phyloP scores from a whole-genome alignment of 2,329 filamentous ascomycete species.

The Metarhizium robertsii region DNA sequence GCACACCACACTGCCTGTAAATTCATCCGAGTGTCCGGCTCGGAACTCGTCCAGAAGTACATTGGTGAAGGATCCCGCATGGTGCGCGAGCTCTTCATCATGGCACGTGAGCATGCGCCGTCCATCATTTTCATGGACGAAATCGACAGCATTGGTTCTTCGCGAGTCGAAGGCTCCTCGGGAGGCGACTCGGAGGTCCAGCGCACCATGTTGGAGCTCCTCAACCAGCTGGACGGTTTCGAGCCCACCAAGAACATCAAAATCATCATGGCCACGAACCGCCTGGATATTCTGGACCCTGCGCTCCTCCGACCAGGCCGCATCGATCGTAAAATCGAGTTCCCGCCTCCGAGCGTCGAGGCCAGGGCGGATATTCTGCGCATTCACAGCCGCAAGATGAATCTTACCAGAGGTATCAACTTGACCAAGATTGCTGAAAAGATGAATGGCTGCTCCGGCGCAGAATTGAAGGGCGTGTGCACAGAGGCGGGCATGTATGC shows the following conservation, averaged over 20 bases:
- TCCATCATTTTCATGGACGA: conserved; percentile 99
- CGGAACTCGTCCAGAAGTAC: conserved; percentile 97
- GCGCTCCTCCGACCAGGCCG: conserved; percentile 90
- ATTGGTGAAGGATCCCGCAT: conserved; percentile 97
- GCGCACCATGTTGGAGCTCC: conserved; percentile 93
- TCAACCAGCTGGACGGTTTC: conserved; percentile 98
- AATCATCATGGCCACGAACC: conserved; percentile 99
- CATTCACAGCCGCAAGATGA: conserved; percentile 98
- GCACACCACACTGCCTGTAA: conserved; percentile 99
- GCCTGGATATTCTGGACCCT: conserved; percentile 92
- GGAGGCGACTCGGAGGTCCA: conserved; percentile 97
- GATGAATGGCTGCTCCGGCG: conserved; percentile 98
- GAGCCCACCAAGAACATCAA: conserved; percentile 99
- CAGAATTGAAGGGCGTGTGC: conserved; percentile 96
- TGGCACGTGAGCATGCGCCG: conserved; percentile 95
- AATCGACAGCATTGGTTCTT: conserved; percentile 97
- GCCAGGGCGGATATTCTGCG: conserved; percentile 94
- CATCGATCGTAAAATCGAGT: conserved; percentile 98
- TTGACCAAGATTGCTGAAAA: conserved; percentile 98
- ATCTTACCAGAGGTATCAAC: conserved; percentile 94
- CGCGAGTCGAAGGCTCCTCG: conserved; percentile 88
- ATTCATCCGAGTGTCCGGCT: conserved; percentile 94
- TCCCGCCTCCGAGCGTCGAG: conserved; percentile 92
- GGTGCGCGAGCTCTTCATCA: conserved; percentile 98
- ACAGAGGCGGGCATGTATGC: conserved; percentile 99